Evolutionary conservation across 2,329 filamentous ascomycete species (phyloP).

Genomic region (Neospermospora avenae): DNA sequence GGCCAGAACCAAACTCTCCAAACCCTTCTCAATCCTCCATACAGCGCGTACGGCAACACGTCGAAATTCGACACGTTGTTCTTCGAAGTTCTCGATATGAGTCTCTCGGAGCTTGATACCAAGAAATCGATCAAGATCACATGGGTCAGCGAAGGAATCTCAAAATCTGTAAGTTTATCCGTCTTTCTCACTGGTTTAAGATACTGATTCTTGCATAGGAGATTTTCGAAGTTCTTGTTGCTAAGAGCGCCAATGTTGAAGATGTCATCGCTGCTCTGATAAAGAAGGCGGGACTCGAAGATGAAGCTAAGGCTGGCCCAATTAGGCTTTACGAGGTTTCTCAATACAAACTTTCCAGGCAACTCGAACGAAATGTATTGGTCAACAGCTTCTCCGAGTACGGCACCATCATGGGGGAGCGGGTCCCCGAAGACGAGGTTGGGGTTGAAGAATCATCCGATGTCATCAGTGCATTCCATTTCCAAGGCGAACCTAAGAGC

Average conservation of each 20-base stretch:
- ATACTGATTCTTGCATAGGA: conserved; percentile 52
- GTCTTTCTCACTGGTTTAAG: background rate
- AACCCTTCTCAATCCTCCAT: conserved; percentile 74
- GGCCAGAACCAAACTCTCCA: conserved; percentile 62
- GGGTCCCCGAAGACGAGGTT: conserved; percentile 69
- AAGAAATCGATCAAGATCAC: conserved; percentile 83
- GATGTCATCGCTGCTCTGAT: conserved; percentile 75
- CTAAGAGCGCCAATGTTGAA: conserved; percentile 76
- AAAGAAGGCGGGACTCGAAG: conserved; percentile 75
- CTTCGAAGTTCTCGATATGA: conserved; percentile 94
- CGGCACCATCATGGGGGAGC: conserved; percentile 75
- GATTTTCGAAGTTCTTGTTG: conserved; percentile 75
- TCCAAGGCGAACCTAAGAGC: conserved; percentile 83
- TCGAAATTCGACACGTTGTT: conserved; percentile 71
- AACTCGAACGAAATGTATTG: conserved; percentile 65
- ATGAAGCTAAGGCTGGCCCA: conserved; percentile 65
- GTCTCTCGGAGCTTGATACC: conserved; percentile 85
- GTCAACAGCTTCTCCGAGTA: conserved; percentile 88
- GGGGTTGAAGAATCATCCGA: conserved; percentile 50
- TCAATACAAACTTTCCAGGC: conserved; percentile 78
- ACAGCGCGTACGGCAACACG: conserved; percentile 68
- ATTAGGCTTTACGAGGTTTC: conserved; percentile 83
- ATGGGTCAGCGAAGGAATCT: conserved; percentile 85
- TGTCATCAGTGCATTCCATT: conserved; percentile 82
- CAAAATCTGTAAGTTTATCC: conserved; percentile 69